Base-by-base conservation (phyloP, 108 stramenopile genomes). In the Stephanodiscus triporus region DNA sequence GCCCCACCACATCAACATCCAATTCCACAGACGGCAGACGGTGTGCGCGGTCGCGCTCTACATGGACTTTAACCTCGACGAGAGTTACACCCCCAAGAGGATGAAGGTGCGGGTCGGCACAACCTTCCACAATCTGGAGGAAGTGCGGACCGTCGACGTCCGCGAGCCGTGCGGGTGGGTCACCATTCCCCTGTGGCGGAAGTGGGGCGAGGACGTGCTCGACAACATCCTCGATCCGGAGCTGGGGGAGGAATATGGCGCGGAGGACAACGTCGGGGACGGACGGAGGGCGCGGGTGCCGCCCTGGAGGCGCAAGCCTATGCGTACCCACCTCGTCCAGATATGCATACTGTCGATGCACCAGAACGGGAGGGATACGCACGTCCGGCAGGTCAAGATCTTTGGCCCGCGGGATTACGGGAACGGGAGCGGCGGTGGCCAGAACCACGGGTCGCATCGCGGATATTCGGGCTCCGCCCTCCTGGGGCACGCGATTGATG, bases 351-450 rank as follows among this genome's bases (percentile, higher is more conserved):
- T 88, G 8, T 83, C 91, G 49, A 98, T 98, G 98, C 97, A 97
- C 76, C 98, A 98, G 80, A 98, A 98, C 83, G 98, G 98, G 24
- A 77, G 96, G 32, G 98, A 98, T 73, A 97, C 97, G 6, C 98
- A 98, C 70, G 87, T 97, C 16, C 88, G 98, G 45, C 94, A 96
- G 70, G 91, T 95, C n/a, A 92, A 95, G 62, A 56, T 97, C 32
- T 97, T 89, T 72, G 97, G 97, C 22, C 92, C 95, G 9, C 67
- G 89, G 11, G 70, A 76, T 63, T 87, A 77, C 79, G 69, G 56
- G 42, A 37, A 30, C 16, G 68, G 53, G 40, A 43, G 37, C 24
- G 66, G 60, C 30, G 51, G 26, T 16, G 50, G 64, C 27, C 72
- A 48, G 34, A 63, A 22, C 24, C 72, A 22, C 24, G 20, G 17